Conservation (phyloP, 202 grass and related monocot genomes). For the Carex arenaria region DNA sequence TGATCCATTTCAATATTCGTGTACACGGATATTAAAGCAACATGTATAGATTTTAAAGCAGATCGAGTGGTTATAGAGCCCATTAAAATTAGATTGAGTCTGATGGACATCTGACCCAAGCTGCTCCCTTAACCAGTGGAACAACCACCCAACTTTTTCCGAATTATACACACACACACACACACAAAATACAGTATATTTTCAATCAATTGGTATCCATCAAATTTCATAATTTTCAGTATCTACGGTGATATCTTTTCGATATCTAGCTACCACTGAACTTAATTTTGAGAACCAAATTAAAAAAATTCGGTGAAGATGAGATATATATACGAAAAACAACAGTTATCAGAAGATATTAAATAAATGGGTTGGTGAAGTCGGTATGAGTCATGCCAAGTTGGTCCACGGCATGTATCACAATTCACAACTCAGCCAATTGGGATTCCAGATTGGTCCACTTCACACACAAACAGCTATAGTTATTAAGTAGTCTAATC, state of each 20-base stretch:
- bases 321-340: neutral
- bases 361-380: neutral
- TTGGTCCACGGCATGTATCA: conserved; percentile 1
- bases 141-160: neutral
- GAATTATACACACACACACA: neutral
- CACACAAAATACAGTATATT: neutral
- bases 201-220: neutral
- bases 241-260: neutral
- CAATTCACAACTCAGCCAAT: neutral
- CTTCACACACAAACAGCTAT: neutral
- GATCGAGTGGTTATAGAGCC: too few relatives aligned
- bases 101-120: too few relatives aligned
- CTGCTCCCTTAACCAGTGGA: neutral
- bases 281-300: neutral
- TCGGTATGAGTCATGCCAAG: conserved; percentile 26
- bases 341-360: neutral
- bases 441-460: neutral
- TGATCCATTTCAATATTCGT: too few relatives aligned
- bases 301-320: neutral
- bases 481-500: neutral
- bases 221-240: neutral
- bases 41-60: too few relatives aligned
- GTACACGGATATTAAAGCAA: too few relatives aligned
- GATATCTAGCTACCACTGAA: neutral
- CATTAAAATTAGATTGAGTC: too few relatives aligned